These are phyloP conservation scores for Copromyces sp. DNA, from an alignment of 495 filamentous ascomycete species.

Conservation along the genomic window DNA sequence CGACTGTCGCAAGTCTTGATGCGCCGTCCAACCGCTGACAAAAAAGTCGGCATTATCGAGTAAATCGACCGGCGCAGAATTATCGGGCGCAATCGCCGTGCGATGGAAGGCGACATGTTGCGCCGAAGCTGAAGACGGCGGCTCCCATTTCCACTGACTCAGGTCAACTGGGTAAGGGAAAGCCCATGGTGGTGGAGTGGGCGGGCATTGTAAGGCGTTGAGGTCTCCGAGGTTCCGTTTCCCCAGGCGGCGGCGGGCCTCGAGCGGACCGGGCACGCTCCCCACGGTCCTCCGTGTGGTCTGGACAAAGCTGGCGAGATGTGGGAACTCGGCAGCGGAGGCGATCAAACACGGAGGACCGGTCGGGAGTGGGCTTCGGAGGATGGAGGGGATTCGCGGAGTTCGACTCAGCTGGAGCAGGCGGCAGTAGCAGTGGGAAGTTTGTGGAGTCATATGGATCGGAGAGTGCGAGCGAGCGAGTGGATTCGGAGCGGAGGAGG, in stretches of 20 bases:
- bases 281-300: constrained; percentile 16
- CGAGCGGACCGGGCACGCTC: constrained; percentile 38
- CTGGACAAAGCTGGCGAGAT: neutral
- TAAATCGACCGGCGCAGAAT: neutral
- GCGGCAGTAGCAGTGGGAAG: constrained; percentile 28
- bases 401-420: constrained; percentile 21
- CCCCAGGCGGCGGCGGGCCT: constrained; percentile 42
- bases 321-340: neutral
- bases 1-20: neutral
- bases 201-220: constrained; percentile 24
- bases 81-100: neutral
- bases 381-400: neutral
- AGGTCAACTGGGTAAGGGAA: constrained; percentile 29
- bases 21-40: neutral
- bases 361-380: neutral
- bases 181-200: constrained; percentile 29
- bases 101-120: neutral
- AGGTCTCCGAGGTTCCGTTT: constrained; percentile 39
- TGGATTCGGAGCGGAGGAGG: neutral
- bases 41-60: neutral
- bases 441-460: constrained; percentile 23
- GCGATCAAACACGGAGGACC: neutral
- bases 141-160: constrained; percentile 40
- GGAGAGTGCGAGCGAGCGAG: neutral
- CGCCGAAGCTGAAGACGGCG: constrained; percentile 22